Evolutionary conservation across 257 asterid genomes (phyloP).

Genomic region (Scutellaria barbata): DNA sequence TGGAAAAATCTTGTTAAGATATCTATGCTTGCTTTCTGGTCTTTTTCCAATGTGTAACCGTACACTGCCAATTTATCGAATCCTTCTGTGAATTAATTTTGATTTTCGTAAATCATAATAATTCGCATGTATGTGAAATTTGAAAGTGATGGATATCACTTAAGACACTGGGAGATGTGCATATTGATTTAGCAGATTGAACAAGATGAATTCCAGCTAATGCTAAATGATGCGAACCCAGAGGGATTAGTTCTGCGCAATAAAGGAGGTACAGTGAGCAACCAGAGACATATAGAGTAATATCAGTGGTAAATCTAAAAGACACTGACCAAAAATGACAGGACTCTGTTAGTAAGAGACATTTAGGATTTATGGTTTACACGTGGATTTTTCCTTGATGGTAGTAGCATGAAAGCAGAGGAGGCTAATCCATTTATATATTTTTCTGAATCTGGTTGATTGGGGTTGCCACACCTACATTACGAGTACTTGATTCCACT

Average conservation of each 20-base stretch:
- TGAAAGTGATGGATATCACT: background rate
- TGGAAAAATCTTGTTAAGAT: slow-evolving; percentile 1
- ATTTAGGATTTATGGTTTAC: background rate
- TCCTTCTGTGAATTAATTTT: background rate
- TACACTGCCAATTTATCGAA: background rate
- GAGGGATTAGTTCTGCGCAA: slow-evolving; percentile 8
- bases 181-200: slow-evolving; percentile 12
- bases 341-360: background rate
- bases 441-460: background rate
- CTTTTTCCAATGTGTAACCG: slow-evolving; percentile 2
- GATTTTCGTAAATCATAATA: background rate
- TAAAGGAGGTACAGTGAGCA: background rate
- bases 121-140: background rate
- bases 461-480: background rate
- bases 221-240: background rate
- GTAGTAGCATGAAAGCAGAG: background rate
- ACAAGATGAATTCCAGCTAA: background rate
- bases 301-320: background rate
- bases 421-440: background rate
- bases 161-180: slow-evolving; percentile 8
- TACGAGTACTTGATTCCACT: too few relatives aligned
- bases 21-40: background rate
- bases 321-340: slow-evolving; percentile 7
- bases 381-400: background rate
- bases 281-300: background rate